Conservation (phyloP, 331 rosid genomes). For the Rhamnella rubrinervis region DNA sequence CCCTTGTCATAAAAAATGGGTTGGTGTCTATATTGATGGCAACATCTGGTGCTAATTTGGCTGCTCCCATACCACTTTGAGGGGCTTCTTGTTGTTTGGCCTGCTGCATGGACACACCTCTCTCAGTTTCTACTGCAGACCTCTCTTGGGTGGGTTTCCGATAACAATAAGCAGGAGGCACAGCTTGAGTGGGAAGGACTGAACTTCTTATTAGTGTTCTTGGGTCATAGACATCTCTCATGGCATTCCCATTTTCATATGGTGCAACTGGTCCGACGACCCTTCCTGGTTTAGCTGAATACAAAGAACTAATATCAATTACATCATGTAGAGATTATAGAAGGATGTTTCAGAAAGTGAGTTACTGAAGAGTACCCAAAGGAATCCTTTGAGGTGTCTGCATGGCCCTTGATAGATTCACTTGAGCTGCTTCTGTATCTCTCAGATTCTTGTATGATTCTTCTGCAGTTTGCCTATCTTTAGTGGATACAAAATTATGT, state of each 20-base stretch:
- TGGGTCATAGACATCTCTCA: slow-evolving; percentile 63
- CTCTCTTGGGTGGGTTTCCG: slow-evolving; percentile 53
- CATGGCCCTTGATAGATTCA: slow-evolving; percentile 47
- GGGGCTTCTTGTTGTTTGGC: slow-evolving; percentile 42
- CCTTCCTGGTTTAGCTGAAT: slow-evolving; percentile 76
- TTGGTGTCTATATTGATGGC: slow-evolving; percentile 64
- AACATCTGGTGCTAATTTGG: slow-evolving; percentile 66
- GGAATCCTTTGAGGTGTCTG: slow-evolving; percentile 60
- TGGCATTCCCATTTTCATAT: slow-evolving; percentile 44
- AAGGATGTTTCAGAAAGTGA: not conserved
- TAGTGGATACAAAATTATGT: slow-evolving; percentile 41
- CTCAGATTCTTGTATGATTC: slow-evolving; percentile 44
- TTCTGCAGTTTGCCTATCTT: slow-evolving; percentile 45
- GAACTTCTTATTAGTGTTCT: slow-evolving; percentile 56
- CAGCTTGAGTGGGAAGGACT: slow-evolving; percentile 47
- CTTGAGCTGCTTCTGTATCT: slow-evolving; percentile 47
- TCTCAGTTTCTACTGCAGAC: slow-evolving; percentile 43
- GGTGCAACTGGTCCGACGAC: slow-evolving; percentile 65
- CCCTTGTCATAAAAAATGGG: slow-evolving; percentile 79
- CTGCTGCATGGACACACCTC: slow-evolving; percentile 34
- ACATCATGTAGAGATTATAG: not conserved
- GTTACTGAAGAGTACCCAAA: slow-evolving; percentile 36
- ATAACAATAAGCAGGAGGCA: slow-evolving; percentile 42
- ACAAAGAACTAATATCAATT: slow-evolving; percentile 15
- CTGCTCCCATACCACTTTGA: slow-evolving; percentile 56